phyloP scores from a whole-genome alignment of 345 rosid species.

The Boechera stricta region DNA sequence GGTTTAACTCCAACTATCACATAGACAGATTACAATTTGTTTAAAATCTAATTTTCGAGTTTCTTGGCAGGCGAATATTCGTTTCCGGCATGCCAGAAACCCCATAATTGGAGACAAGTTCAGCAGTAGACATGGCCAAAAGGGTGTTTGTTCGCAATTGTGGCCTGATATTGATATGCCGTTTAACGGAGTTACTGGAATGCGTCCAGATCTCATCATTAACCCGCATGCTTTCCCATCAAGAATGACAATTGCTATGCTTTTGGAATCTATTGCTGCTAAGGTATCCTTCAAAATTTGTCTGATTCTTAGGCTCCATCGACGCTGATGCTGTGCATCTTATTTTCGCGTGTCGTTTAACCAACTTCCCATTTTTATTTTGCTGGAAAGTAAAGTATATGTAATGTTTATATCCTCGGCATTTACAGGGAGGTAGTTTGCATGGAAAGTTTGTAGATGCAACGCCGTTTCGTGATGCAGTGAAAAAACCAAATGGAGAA shows the following conservation, averaged over 20 bases:
- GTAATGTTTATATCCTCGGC: no score
- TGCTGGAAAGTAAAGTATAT: no score
- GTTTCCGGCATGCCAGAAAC: conserved; percentile 89
- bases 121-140: conserved; percentile 98
- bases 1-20: conserved; percentile 18
- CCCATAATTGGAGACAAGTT: conserved; percentile 97
- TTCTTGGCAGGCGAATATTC: conserved; percentile 71
- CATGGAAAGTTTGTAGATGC: no score
- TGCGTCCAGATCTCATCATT: conserved; percentile 98
- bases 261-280: no score
- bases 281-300: no score
- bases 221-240: conserved; percentile 99
- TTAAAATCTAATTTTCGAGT: conserved; percentile 7
- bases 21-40: background rate
- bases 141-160: conserved; percentile 97
- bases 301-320: no score
- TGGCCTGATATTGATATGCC: conserved; percentile 99
- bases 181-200: conserved; percentile 90
- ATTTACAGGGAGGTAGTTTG: no score
- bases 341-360: no score
- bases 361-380: no score
- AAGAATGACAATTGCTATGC: conserved; percentile 45
- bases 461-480: no score
- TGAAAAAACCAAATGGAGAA: no score
- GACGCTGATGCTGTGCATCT: no score